Percentiles rank a stretch among this genome's conserved stretches.
phyloP scores from a whole-genome alignment of 805 yeast species.

The Yamadazyma laniorum region DNA sequence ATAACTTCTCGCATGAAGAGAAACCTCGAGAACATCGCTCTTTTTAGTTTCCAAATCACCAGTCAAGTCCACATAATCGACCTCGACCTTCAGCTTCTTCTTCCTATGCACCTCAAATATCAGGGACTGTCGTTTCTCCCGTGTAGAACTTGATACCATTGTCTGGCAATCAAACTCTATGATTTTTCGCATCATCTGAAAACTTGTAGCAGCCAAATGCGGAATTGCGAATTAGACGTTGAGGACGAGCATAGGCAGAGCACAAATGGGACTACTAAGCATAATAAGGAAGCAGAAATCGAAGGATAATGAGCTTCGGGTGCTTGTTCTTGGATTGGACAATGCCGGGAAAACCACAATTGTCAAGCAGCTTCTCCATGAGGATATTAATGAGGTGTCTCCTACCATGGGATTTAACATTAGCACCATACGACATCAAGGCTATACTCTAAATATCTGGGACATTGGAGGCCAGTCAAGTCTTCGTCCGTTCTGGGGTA shows the following conservation, averaged over 20 bases:
- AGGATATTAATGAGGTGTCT: constrained; percentile 54
- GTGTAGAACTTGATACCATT: neutral
- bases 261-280: constrained; percentile 74
- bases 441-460: constrained; percentile 63
- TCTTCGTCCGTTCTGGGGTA: constrained; percentile 57
- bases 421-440: constrained; percentile 47
- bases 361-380: constrained; percentile 54
- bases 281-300: constrained; percentile 79
- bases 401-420: constrained; percentile 94
- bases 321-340: constrained; percentile 80
- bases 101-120: constrained; percentile 6
- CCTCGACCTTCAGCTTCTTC: neutral
- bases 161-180: neutral
- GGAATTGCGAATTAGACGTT: no score
- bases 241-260: no score
- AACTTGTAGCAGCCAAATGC: no score
- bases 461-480: constrained; percentile 73
- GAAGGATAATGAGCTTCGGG: constrained; percentile 74
- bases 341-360: constrained; percentile 91
- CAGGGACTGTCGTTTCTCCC: neutral
- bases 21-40: no score
- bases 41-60: neutral
- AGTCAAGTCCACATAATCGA: constrained; percentile 1
- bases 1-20: no score
- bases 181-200: neutral